phyloP scores from a whole-genome alignment of 345 rosid genomes.

The Trapa bicornis region DNA sequence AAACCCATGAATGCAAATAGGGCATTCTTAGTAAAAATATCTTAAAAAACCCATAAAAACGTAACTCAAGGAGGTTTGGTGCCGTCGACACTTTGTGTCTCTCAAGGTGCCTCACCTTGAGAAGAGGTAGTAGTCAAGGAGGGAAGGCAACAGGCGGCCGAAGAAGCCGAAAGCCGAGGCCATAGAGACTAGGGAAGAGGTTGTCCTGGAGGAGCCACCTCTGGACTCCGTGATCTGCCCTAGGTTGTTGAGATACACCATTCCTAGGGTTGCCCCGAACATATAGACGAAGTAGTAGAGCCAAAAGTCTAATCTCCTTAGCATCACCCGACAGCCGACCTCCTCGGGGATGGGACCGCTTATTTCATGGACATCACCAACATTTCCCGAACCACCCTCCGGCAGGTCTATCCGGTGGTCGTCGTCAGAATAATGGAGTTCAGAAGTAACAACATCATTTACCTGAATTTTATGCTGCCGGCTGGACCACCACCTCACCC shows the following conservation, averaged over 20 bases:
- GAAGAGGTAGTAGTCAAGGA: conserved; percentile 48
- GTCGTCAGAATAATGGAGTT: background rate
- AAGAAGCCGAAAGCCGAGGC: conserved; percentile 80
- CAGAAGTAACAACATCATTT: background rate
- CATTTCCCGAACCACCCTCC: background rate
- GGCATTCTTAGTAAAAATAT: too few relatives aligned
- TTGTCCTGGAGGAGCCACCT: conserved; percentile 31
- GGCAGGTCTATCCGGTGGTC: background rate
- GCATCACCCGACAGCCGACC: conserved; percentile 45
- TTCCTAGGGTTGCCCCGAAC: conserved; percentile 71
- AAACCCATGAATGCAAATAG: too few relatives aligned
- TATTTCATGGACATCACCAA: background rate
- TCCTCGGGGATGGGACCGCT: conserved; percentile 38
- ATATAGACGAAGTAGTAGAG: conserved; percentile 57
- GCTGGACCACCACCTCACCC: conserved; percentile 7
- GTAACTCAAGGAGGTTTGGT: too few relatives aligned
- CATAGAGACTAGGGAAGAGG: conserved; percentile 49
- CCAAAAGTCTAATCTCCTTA: conserved; percentile 61
- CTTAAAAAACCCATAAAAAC: too few relatives aligned
- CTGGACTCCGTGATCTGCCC: conserved; percentile 93
- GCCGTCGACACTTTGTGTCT: too few relatives aligned
- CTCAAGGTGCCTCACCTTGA: conserved; percentile 29
- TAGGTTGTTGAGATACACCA: conserved; percentile 71
- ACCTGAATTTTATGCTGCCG: background rate
- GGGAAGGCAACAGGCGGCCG: conserved; percentile 83